phyloP scores from a whole-genome alignment of 2,329 filamentous ascomycete genomes.

The Chaetoscypha palmicola region DNA sequence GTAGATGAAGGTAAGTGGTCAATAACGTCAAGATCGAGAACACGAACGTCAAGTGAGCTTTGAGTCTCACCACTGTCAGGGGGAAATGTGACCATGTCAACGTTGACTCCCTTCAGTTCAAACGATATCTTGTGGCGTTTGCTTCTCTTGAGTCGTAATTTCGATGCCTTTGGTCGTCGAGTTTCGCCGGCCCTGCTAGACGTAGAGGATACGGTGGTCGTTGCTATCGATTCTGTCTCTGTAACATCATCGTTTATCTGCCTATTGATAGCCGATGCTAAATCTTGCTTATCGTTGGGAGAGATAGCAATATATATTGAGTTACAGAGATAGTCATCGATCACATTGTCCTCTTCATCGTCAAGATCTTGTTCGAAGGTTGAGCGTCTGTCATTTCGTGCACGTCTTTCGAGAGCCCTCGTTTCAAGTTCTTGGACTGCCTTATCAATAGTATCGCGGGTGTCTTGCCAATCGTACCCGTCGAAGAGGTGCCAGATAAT shows the following conservation, averaged over 20 bases:
- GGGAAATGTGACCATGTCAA: slow-evolving; percentile 76
- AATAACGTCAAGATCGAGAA: slow-evolving; percentile 81
- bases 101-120: slow-evolving; percentile 76
- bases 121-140: slow-evolving; percentile 93
- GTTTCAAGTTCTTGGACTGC: slow-evolving; percentile 83
- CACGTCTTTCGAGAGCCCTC: slow-evolving; percentile 69
- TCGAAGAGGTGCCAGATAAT: slow-evolving; percentile 98
- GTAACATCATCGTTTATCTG: slow-evolving; percentile 79
- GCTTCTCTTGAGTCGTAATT: slow-evolving; percentile 72
- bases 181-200: slow-evolving; percentile 42
- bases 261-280: slow-evolving; percentile 78
- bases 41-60: slow-evolving; percentile 76
- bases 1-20: slow-evolving; percentile 93
- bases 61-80: slow-evolving; percentile 72
- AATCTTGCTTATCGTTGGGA: slow-evolving; percentile 75
- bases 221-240: slow-evolving; percentile 84
- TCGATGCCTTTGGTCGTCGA: slow-evolving; percentile 40
- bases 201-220: slow-evolving; percentile 60
- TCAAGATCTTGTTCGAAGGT: slow-evolving; percentile 58
- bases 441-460: slow-evolving; percentile 77
- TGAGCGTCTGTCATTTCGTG: slow-evolving; percentile 49
- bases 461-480: slow-evolving; percentile 92
- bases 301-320: slow-evolving; percentile 97
- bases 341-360: slow-evolving; percentile 74
- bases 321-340: slow-evolving; percentile 95